Percentiles rank a stretch among this genome's conserved stretches.
Conservation (phyloP, 768 basidiomycete genomes). For the Agaricus sinodeliciosus region DNA sequence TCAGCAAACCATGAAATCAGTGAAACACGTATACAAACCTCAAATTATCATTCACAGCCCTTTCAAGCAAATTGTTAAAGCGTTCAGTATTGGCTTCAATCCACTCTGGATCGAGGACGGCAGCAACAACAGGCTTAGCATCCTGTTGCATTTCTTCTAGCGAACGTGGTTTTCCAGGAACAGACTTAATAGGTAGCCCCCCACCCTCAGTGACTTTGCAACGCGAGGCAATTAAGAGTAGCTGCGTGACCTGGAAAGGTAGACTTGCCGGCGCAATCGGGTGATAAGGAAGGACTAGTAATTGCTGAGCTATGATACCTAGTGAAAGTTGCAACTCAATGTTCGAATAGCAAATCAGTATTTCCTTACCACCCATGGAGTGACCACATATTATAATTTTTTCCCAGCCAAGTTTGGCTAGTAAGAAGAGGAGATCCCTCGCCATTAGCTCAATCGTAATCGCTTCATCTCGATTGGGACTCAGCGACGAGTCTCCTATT, state of each 20-base stretch:
- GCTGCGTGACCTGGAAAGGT: constrained; percentile 34
- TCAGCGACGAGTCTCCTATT: constrained; percentile 36
- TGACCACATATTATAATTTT: constrained; percentile 39
- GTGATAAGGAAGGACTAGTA: constrained; percentile 36
- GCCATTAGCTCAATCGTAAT: constrained; percentile 40
- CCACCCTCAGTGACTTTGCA: constrained; percentile 19
- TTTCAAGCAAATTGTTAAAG: constrained; percentile 18
- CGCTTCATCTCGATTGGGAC: constrained; percentile 23
- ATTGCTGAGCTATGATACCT: constrained; percentile 39
- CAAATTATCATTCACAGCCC: constrained; percentile 13
- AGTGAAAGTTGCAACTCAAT: background rate
- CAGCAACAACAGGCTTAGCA: constrained; percentile 18
- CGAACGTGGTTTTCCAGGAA: constrained; percentile 19
- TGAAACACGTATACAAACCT: background rate
- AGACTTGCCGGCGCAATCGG: constrained; percentile 25
- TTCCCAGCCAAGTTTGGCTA: constrained; percentile 32
- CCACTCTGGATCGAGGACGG: constrained; percentile 23
- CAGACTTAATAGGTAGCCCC: constrained; percentile 18
- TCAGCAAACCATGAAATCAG: background rate
- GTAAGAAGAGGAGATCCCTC: constrained; percentile 35
- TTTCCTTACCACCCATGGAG: constrained; percentile 43
- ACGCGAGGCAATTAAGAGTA: constrained; percentile 31
- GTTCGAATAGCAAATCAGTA: background rate
- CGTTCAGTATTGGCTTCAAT: constrained; percentile 17
- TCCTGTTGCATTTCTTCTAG: constrained; percentile 20